A percentile compares a stretch with the other conserved stretches of the same genome.
phyloP scores from a whole-genome alignment of 441 rosid genomes.

The Arabidopsis lyrata region DNA sequence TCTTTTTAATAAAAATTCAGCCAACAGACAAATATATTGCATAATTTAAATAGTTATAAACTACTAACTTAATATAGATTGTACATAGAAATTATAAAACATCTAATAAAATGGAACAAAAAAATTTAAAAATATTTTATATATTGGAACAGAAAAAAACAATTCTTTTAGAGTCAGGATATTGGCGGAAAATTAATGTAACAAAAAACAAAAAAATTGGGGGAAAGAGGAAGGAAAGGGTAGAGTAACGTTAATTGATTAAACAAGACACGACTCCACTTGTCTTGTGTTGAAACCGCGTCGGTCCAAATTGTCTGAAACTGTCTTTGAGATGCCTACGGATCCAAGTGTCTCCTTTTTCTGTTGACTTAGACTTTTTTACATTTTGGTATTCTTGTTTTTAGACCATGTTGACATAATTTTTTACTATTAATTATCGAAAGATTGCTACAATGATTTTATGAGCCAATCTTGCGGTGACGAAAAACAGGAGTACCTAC shows the following conservation, averaged over 20 bases:
- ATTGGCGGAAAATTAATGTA: no score
- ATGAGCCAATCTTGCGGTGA: not conserved
- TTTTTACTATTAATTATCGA: not conserved
- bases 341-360: slow-evolving; percentile 3
- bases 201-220: no score
- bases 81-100: no score
- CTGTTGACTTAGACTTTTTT: slow-evolving; percentile 17
- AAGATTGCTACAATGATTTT: not conserved
- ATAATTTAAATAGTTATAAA: no score
- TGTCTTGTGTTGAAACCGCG: slow-evolving; percentile 20
- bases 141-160: not conserved
- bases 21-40: no score
- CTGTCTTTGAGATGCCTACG: slow-evolving; percentile 23
- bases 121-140: no score
- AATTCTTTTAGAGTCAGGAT: not conserved
- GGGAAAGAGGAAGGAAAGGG: slow-evolving; percentile 19
- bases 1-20: no score
- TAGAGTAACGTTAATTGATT: slow-evolving; percentile 24
- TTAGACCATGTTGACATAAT: no score
- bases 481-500: not conserved
- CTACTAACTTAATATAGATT: no score
- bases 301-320: slow-evolving; percentile 25
- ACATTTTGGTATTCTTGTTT: not conserved
- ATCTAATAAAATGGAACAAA: no score
- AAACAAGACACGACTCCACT: not conserved